Evolutionary conservation across 2,329 filamentous ascomycete genomes (phyloP), one percentile per base, ranked within the genome.

Genomic region (Teratosphaeria nubilosa): DNA sequence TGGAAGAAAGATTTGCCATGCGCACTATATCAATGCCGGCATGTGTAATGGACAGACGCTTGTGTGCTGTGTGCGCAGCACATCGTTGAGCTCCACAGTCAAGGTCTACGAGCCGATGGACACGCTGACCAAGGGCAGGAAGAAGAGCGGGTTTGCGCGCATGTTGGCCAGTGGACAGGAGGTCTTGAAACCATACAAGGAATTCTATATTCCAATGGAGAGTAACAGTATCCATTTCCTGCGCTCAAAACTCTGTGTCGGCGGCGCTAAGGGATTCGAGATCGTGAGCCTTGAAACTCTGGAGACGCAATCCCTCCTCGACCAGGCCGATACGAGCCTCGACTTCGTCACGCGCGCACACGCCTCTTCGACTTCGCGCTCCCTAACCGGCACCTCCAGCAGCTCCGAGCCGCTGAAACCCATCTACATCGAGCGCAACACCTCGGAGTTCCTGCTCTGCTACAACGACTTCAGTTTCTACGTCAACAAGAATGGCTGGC

Each of bases 401-500:
- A 91, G 59, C 41, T 94, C 94, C 72, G 92, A 97, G 74, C 90
- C 90, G 68, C 66, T 71, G 59, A 91, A 89, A 72, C 92, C 94
- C 2, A 95, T 99, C 63, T 92, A 97, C 69, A 97, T 99, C 65
- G 95, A 99, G 74, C 88, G 94, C 52, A 86, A 97, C 71, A 95
- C 95, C 66, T 91, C 92, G 72, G 94, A 99, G 71, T 99, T 99
- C 79, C 75, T 99, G 65, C 85, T 99, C 63, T 97, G 96, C 75
- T 99, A 99, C 76, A 94, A 90, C 4, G 94, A 99, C 73, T 99
- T 96, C 75, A 96, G 90, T 13, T 99, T 99, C 83, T 99, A 97
- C 69, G 94, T 99, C 71, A 97, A 99, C 75, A 85, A 94, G 68
- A 97, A 99, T 73, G 94, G 94, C 41, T 99, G 94, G 94, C 86